phyloP scores from a whole-genome alignment of 768 basidiomycete genomes.

The Fomitopsis serialis region DNA sequence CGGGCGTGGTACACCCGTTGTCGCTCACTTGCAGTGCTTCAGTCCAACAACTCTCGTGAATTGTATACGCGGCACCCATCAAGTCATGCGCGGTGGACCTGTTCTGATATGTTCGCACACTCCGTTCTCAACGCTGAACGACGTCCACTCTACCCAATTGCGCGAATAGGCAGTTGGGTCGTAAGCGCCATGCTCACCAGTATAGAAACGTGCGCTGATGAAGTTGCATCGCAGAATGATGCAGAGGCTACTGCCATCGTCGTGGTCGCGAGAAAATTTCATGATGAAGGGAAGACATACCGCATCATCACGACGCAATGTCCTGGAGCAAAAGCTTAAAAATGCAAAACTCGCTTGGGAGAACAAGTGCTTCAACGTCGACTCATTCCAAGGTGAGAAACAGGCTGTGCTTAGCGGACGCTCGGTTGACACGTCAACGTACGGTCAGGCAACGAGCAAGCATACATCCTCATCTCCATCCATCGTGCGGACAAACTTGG shows the following conservation, averaged over 20 bases:
- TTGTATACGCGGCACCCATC: too few relatives aligned
- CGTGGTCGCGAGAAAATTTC: slow-evolving; percentile 14
- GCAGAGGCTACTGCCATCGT: slow-evolving; percentile 22
- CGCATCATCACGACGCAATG: slow-evolving; percentile 26
- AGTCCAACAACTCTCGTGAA: too few relatives aligned
- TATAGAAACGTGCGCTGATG: neutral
- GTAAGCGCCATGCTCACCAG: slow-evolving; percentile 16
- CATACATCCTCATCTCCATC: slow-evolving; percentile 27
- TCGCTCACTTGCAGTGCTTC: too few relatives aligned
- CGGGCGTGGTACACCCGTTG: too few relatives aligned
- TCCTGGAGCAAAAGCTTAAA: slow-evolving; percentile 22
- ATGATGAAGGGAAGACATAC: slow-evolving; percentile 14
- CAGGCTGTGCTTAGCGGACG: neutral
- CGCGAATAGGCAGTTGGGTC: too few relatives aligned
- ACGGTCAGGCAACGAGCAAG: slow-evolving; percentile 27
- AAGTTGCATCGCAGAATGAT: slow-evolving; percentile 19
- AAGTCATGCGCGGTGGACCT: too few relatives aligned
- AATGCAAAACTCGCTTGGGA: slow-evolving; percentile 16
- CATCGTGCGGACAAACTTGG: slow-evolving; percentile 26
- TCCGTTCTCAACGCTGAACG: too few relatives aligned
- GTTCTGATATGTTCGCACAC: too few relatives aligned
- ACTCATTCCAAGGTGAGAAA: slow-evolving; percentile 29
- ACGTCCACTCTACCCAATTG: too few relatives aligned
- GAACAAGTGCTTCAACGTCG: slow-evolving; percentile 29
- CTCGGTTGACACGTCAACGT: neutral